Conservation (phyloP, 139 green algal genomes). For the Auxenochlorella protothecoides region DNA sequence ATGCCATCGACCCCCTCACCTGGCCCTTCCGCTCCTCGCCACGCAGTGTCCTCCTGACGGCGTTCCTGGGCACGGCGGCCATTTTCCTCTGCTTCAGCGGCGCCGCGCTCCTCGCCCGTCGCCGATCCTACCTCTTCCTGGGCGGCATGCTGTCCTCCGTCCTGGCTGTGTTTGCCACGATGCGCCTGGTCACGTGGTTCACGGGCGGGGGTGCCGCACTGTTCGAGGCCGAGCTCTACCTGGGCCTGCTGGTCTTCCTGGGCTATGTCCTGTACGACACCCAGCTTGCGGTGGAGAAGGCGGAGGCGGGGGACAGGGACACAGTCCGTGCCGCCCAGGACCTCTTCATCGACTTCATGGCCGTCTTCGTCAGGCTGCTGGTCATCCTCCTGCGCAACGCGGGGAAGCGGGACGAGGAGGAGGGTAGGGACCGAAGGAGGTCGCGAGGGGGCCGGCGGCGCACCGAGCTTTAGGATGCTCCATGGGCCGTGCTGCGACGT, state of each 20-base stretch:
- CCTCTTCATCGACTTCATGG: constrained; percentile 43
- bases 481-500: not conserved
- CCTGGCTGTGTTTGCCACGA: constrained; percentile 18
- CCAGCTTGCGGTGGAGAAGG: constrained; percentile 53
- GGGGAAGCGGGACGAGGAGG: constrained; percentile 21
- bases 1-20: no score
- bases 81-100: constrained; percentile 62
- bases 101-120: constrained; percentile 43
- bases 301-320: constrained; percentile 15
- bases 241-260: constrained; percentile 52
- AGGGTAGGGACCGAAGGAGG: constrained; percentile 4
- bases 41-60: constrained; percentile 32
- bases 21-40: not conserved
- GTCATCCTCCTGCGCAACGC: constrained; percentile 55
- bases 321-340: constrained; percentile 28
- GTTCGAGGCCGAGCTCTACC: constrained; percentile 50
- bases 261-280: constrained; percentile 69
- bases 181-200: constrained; percentile 45
- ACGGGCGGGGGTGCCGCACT: constrained; percentile 22
- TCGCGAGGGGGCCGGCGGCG: not conserved
- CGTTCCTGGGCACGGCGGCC: constrained; percentile 28
- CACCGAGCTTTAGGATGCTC: not conserved
- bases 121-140: constrained; percentile 49
- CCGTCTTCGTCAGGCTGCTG: constrained; percentile 58
- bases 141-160: constrained; percentile 31